phyloP scores from a whole-genome alignment of 768 basidiomycete species.

The Porpolomopsis calyptriformis region DNA sequence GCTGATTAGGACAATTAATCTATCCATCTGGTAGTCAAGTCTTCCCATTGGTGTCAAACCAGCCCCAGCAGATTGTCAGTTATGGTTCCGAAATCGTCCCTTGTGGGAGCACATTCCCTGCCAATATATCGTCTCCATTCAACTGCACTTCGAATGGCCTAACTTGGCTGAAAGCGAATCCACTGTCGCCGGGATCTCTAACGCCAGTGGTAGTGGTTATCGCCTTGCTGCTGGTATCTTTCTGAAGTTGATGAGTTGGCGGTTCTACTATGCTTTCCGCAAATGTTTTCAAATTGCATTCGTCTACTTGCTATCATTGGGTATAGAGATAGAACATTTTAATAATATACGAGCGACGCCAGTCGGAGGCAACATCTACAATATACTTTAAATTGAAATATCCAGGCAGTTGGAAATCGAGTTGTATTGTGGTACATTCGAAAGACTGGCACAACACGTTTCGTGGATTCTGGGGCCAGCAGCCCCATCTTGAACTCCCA shows the following conservation, averaged over 20 bases:
- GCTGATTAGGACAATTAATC: background rate
- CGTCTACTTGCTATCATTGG: no score
- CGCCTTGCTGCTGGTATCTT: background rate
- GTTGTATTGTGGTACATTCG: slow-evolving; percentile 98
- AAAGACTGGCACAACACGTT: slow-evolving; percentile 89
- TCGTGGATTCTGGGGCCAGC: slow-evolving; percentile 97
- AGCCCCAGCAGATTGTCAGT: background rate
- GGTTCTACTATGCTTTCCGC: no score
- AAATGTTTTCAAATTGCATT: no score
- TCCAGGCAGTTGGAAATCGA: slow-evolving; percentile 97
- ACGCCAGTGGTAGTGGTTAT: background rate
- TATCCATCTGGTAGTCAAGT: background rate
- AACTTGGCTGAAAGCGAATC: background rate
- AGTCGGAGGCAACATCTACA: no score
- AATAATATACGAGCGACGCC: no score
- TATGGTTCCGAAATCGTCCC: background rate
- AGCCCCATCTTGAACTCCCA: slow-evolving; percentile 98
- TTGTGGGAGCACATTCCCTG: background rate
- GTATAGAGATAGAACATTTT: no score
- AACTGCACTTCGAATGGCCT: slow-evolving; percentile 1
- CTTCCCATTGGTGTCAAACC: slow-evolving; percentile 3
- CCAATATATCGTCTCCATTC: slow-evolving; percentile 1
- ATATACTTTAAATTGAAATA: slow-evolving; percentile 92
- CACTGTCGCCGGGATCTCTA: background rate
- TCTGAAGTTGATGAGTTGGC: no score